These are phyloP conservation scores for Debaryomycetaceae sp. DNA, from an alignment of 1,139 yeast genomes.

Conservation along the genomic window DNA sequence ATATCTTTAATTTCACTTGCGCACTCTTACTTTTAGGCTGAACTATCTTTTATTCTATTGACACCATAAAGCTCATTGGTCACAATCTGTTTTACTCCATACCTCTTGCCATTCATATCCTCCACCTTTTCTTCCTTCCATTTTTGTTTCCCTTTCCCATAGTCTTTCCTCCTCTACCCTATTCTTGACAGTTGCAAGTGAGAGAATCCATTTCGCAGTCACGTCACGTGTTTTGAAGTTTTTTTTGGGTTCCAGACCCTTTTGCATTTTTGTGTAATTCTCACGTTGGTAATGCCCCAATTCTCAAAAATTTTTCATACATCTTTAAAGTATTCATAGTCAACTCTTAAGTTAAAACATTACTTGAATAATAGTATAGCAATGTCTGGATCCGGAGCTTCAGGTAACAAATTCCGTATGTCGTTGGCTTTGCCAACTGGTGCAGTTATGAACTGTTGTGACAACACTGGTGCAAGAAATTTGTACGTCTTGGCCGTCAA, in stretches of 20 bases:
- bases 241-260: background rate
- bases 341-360: background rate
- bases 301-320: background rate
- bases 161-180: too few species aligned
- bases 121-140: too few species aligned
- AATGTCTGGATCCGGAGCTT: slow-evolving; percentile 92
- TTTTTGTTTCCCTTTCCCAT: too few species aligned
- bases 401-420: slow-evolving; percentile 99
- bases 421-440: slow-evolving; percentile 99
- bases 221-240: background rate
- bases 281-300: background rate
- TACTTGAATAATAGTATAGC: slow-evolving; percentile 7
- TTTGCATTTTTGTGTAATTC: background rate
- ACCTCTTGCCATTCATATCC: too few species aligned
- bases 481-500: slow-evolving; percentile 98
- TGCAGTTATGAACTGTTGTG: slow-evolving; percentile 99
- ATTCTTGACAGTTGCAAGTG: too few species aligned
- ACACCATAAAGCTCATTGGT: too few species aligned
- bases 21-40: too few species aligned
- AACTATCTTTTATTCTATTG: too few species aligned
- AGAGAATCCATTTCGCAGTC: too few species aligned
- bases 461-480: slow-evolving; percentile 99
- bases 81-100: too few species aligned
- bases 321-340: background rate
- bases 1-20: too few species aligned